Base-by-base conservation (phyloP, 306 rosid genomes). In the Citrullus amarus region DNA sequence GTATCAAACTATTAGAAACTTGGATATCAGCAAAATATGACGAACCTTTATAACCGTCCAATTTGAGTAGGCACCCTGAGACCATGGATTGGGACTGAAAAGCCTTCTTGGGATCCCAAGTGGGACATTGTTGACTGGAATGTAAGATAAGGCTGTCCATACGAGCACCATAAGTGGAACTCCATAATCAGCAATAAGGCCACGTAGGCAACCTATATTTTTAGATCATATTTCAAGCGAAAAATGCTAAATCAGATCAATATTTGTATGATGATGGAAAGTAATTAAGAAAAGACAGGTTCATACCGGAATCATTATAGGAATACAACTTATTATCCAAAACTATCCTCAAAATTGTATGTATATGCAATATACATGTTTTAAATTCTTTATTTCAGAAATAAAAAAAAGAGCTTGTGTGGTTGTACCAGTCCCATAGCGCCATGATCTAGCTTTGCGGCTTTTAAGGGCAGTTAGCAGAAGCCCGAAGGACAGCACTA, bases 31-130 rank as follows among this genome's bases (percentile, higher is more conserved):
- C 4, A 38, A 34, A 56, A 80, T 73, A 83, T 81, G 76, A 80
- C 20, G 70, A 79, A 90, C 98, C 93, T 88, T 89, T 77, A 93
- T 84, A 83, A 92, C 97, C 14, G 98, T 91, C 98, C 98, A 92
- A 78, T 90, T 93, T 71, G 98, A 86, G 89, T 92, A 92, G 77
- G 98, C 98, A 60, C 97, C 97, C 73, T 84, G 87, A 60, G 98
- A 92, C 98, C 98, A 92, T 80, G 98, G 98, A 76, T 93, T 92
- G 68, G 98, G 98, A 86, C 98, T 93, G 81, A 87, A 89, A 89
- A 93, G 97, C 53, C 98, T 86, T 79, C 98, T 88, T 4, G 98
- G 98, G 85, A 93, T 79, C 84, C 98, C 98, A 76, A 61, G 88
- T 34, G 98, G 98, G 73, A 92, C 97, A 25, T 89, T 74, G 68